Base-by-base conservation (phyloP, 1,284 basidiomycete genomes). In the Puccinia hordei region DNA sequence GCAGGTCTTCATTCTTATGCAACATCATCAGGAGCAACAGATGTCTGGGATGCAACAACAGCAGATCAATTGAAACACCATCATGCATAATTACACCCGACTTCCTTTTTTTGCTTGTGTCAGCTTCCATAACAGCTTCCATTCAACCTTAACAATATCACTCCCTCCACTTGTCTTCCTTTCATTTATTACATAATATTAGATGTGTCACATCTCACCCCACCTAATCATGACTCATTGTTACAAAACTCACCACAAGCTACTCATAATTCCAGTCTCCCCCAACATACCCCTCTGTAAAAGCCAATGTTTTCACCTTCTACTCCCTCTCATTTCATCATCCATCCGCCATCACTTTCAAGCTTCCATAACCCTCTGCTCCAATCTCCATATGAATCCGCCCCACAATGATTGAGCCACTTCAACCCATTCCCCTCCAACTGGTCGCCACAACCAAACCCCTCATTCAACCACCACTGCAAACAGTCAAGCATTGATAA, bases 381-480 rank as follows among this genome's bases (percentile, higher is more conserved):
- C n/a, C n/a, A n/a, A n/a, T n/a, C n/a, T n/a, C n/a, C n/a, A n/a
- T n/a, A n/a, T 72, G 69, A 46, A 72, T 53, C 46, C 51, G 22
- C 33, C 49, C 19, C 33, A 35, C 46, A 72, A 72, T 33, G 69
- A 46, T 30, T 72, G 69, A 46, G 69, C 69, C 13, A 30, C 49
- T 33, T 19, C 46, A 9, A 38, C 5, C n/a, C 15, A 35, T 44
- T 2, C 38, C 15, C 44, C 38, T 46, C 17, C 9, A 15, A 46
- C 24, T 17, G 19, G 5, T 22, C 46, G 22, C 5, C 69, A 41
- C 19, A 17, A 5, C 27, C 49, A 46, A n/a, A n/a, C n/a, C n/a
- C n/a, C n/a, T n/a, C n/a, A n/a, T n/a, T n/a, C n/a, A n/a, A n/a
- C n/a, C n/a, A 2, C 69, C 19, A 51, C 19, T 46, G 6, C 19